These are phyloP conservation scores for Quercus berberidifolia DNA, from an alignment of 306 rosid species.

Conservation along the genomic window DNA sequence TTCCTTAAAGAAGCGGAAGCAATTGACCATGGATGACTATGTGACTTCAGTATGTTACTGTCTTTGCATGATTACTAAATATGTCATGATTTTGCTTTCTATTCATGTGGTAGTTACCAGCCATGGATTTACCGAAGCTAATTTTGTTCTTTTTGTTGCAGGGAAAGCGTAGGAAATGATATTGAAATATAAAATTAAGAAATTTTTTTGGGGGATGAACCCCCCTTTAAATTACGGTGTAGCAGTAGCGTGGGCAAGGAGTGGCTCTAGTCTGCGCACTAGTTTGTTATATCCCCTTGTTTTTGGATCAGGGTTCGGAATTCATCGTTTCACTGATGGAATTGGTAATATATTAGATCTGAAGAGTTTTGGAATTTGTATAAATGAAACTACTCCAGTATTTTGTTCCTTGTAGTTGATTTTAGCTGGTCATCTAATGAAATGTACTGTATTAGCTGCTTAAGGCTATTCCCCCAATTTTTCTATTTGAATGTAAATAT, in stretches of 20 bases:
- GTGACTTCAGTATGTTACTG: conserved; percentile 46
- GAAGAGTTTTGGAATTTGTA: not conserved
- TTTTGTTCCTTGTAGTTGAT: no score
- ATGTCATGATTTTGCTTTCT: not conserved
- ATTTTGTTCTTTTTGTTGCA: conserved; percentile 30
- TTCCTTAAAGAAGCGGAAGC: conserved; percentile 77
- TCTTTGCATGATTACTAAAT: not conserved
- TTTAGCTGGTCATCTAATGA: no score
- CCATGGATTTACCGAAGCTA: conserved; percentile 13
- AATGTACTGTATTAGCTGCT: not conserved
- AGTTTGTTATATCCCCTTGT: not conserved
- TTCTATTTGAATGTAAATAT: no score
- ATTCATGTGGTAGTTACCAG: not conserved
- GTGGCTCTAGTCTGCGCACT: not conserved
- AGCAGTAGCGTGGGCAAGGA: not conserved
- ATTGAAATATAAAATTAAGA: not conserved
- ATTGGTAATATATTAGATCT: not conserved
- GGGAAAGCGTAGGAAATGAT: conserved; percentile 85
- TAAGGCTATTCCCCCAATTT: no score
- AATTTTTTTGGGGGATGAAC: not conserved
- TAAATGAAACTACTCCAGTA: not conserved
- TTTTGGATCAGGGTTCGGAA: not conserved
- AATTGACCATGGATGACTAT: conserved; percentile 79
- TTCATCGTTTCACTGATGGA: not conserved
- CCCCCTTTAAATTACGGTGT: not conserved